Evolutionary conservation across 176 grass and related monocot genomes (phyloP).

Genomic region (Aegilops longissima): DNA sequence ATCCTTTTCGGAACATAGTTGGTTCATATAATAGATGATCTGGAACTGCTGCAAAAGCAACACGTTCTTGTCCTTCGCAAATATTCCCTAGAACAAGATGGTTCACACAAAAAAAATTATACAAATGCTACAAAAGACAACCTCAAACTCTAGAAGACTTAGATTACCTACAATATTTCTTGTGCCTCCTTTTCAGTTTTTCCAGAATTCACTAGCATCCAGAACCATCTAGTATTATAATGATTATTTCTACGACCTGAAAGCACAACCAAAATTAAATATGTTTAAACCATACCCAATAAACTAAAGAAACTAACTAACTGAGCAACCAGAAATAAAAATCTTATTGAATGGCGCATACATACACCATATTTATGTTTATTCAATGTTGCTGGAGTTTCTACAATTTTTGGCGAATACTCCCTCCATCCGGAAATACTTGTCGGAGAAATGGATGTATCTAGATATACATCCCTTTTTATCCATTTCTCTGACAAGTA

Average conservation of each 20-base stretch:
- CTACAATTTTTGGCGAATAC: neutral
- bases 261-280: conserved; percentile 13
- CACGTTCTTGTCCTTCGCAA: conserved; percentile 63
- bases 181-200: conserved; percentile 71
- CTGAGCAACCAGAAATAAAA: neutral
- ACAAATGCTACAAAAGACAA: neutral
- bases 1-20: conserved; percentile 61
- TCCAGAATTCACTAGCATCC: conserved; percentile 76
- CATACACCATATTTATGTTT: neutral
- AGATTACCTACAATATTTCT: conserved; percentile 49
- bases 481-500: too few relatives aligned
- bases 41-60: conserved; percentile 56
- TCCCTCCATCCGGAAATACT: too few relatives aligned
- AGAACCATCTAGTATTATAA: conserved; percentile 64
- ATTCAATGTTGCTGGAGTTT: neutral
- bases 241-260: conserved; percentile 85
- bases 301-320: neutral
- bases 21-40: conserved; percentile 61
- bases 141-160: neutral
- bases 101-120: neutral
- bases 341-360: neutral
- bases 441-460: too few relatives aligned
- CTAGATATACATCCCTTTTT: too few relatives aligned
- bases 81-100: conserved; percentile 41
- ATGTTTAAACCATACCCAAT: neutral